These are phyloP conservation scores for Suillus occidentalis DNA, from an alignment of 768 basidiomycete species.

Conservation along the genomic window DNA sequence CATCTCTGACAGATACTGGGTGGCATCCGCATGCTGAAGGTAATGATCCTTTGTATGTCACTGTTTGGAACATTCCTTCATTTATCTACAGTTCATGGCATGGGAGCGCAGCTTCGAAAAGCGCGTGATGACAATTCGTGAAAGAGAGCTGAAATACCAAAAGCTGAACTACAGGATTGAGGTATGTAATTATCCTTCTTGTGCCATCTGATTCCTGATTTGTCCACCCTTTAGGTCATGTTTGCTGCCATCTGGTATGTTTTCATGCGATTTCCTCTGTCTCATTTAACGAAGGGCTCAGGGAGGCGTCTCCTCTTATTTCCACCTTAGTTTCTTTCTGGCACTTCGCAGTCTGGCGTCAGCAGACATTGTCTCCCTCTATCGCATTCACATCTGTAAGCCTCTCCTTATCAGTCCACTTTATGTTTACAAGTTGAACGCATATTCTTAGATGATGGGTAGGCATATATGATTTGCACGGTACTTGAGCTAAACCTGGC, in stretches of 20 bases:
- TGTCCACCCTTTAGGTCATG: conserved; percentile 22
- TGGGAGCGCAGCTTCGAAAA: conserved; percentile 90
- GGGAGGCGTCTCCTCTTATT: conserved; percentile 51
- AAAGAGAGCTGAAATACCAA: conserved; percentile 82
- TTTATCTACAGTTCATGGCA: conserved; percentile 74
- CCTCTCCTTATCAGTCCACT: conserved; percentile 14
- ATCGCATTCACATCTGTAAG: conserved; percentile 75
- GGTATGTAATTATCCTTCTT: conserved; percentile 33
- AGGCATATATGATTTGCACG: conserved; percentile 7
- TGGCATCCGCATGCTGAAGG: conserved; percentile 89
- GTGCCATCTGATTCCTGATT: background rate
- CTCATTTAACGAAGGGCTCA: conserved; percentile 12
- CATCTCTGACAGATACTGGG: conserved; percentile 59
- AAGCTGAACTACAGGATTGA: conserved; percentile 87
- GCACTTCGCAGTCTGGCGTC: conserved; percentile 73
- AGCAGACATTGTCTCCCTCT: conserved; percentile 72
- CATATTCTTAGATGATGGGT: conserved; percentile 41
- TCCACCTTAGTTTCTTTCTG: conserved; percentile 64
- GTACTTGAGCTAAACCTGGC: background rate
- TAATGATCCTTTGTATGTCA: conserved; percentile 9
- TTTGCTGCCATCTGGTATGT: conserved; percentile 1
- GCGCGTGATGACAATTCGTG: conserved; percentile 68
- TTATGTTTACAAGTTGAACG: background rate
- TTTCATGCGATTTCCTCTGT: background rate
- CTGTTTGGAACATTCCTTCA: background rate